phyloP scores from a whole-genome alignment of 1,284 basidiomycete genomes.

The Blastosporella zonata region DNA sequence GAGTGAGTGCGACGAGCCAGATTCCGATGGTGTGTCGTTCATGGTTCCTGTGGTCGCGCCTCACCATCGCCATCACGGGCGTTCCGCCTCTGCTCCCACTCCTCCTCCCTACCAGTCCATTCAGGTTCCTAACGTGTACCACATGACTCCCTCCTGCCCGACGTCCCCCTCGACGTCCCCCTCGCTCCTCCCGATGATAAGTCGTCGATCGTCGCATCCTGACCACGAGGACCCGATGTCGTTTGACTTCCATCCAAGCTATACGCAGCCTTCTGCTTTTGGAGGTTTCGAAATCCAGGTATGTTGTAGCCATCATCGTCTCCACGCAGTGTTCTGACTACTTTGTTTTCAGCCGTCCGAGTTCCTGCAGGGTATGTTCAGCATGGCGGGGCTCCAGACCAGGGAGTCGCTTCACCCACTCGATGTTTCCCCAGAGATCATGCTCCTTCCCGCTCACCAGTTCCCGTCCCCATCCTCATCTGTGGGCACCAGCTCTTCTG shows the following conservation, averaged over 20 bases:
- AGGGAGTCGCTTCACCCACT: conserved; percentile 34
- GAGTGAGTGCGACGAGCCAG: conserved; percentile 35
- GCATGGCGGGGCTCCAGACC: conserved; percentile 25
- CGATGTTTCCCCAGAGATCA: conserved; percentile 31
- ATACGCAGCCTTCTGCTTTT: conserved; percentile 26
- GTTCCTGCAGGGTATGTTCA: conserved; percentile 46
- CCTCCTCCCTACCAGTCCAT: conserved; percentile 60
- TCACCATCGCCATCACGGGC: conserved; percentile 39
- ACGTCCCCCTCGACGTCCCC: conserved; percentile 64
- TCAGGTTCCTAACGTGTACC: conserved; percentile 59
- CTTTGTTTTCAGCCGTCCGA: conserved; percentile 33
- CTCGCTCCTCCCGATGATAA: conserved; percentile 54
- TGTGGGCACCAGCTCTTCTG: conserved; percentile 28
- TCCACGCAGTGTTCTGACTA: conserved; percentile 8
- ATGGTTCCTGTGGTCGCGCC: conserved; percentile 39
- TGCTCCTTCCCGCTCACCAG: conserved; percentile 29
- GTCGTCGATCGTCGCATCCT: conserved; percentile 49
- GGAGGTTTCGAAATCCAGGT: conserved; percentile 43
- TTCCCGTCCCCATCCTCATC: conserved; percentile 35
- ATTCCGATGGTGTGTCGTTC: conserved; percentile 55
- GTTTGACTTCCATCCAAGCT: conserved; percentile 46
- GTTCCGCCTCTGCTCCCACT: conserved; percentile 52
- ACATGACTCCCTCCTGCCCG: conserved; percentile 59
- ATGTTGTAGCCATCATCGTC: conserved; percentile 18
- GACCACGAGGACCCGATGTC: conserved; percentile 43